Base-by-base conservation (phyloP, 257 asterid genomes). In the Solanum pennellii region DNA sequence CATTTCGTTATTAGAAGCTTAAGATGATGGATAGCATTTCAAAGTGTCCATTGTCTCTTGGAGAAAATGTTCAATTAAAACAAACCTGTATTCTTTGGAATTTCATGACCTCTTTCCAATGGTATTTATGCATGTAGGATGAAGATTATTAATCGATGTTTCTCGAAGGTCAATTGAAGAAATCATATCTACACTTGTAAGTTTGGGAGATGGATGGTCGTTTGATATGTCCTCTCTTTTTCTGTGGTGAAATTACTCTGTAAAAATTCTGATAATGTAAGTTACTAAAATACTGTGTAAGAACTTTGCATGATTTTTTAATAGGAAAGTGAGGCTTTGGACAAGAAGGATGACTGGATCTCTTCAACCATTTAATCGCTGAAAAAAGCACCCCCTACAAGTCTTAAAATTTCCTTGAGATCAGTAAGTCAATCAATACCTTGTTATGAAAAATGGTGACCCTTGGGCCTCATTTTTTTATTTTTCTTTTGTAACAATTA, bases 391-490 rank as follows among this genome's bases (percentile, higher is more conserved):
- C 94, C 99, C 39, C 99, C 99, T 3, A 95, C 89, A 74, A 94
- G 99, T 92, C 98, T 96, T 69, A 96, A 95, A 89, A 94, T 96
- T 88, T 89, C 96, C 56, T 95, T 96, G 75, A 94, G 98, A 95
- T 95, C 96, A 90, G 98, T 96, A 93, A 52, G 88, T 74, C 60
- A 25, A 77, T 14, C 4, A 0, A 47, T 69, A n/a, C 14, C 18
- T n/a, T 13, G 60, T 42, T 59, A 74, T 47, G 59, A 47, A 47
- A 14, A 14, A 5, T 47, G 20, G 20, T 47, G 59, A 14, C 20
- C 59, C 59, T 5, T 14, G 59, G 59, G 59, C 8, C 8, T 47
- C 20, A 35, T 4, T 35, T 35, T 35, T 35, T 0, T 45, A 4
- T 14, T 45, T 14, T 47, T 5, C 5, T 13, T 5, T 13, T 47